Evolutionary conservation across 164 flowering plant genomes (phyloP).

Genomic region (Sedum album): DNA sequence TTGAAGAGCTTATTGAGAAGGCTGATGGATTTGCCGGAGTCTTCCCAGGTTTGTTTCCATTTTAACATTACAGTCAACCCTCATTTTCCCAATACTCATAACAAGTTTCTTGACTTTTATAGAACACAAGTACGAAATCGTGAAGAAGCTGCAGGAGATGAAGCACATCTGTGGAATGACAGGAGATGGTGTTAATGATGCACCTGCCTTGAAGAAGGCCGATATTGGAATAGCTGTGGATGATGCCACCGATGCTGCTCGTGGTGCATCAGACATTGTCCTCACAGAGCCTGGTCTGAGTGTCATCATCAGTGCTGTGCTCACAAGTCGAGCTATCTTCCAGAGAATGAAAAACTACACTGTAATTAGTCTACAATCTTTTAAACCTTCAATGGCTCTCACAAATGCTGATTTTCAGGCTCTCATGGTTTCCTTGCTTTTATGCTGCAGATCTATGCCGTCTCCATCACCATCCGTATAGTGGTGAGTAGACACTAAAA

Average conservation of each 20-base stretch:
- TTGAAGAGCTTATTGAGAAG: slow-evolving; percentile 37
- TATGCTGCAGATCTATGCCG: slow-evolving; percentile 25
- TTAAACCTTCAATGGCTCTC: not conserved
- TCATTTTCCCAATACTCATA: not conserved
- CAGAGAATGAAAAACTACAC: slow-evolving; percentile 47
- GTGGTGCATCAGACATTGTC: slow-evolving; percentile 40
- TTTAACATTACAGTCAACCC: not conserved
- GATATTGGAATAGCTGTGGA: slow-evolving; percentile 45
- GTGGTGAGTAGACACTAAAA: slow-evolving; percentile 13
- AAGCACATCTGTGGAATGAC: slow-evolving; percentile 48
- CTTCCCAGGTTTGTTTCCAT: slow-evolving; percentile 25
- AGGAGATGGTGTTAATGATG: slow-evolving; percentile 47
- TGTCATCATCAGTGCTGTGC: slow-evolving; percentile 36
- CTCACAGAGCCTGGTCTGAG: slow-evolving; percentile 41
- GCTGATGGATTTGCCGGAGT: slow-evolving; percentile 48
- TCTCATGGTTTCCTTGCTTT: not conserved
- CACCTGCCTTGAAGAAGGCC: slow-evolving; percentile 36
- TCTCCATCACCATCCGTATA: slow-evolving; percentile 35
- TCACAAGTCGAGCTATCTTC: slow-evolving; percentile 40
- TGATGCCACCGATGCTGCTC: slow-evolving; percentile 43
- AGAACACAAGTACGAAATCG: slow-evolving; percentile 41
- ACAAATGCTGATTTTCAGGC: not conserved
- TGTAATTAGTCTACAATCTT: not conserved
- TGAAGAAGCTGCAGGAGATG: slow-evolving; percentile 33
- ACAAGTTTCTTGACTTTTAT: not conserved